phyloP scores from a whole-genome alignment of 73 alveolate genomes.

The Tetrahymena malaccensis region DNA sequence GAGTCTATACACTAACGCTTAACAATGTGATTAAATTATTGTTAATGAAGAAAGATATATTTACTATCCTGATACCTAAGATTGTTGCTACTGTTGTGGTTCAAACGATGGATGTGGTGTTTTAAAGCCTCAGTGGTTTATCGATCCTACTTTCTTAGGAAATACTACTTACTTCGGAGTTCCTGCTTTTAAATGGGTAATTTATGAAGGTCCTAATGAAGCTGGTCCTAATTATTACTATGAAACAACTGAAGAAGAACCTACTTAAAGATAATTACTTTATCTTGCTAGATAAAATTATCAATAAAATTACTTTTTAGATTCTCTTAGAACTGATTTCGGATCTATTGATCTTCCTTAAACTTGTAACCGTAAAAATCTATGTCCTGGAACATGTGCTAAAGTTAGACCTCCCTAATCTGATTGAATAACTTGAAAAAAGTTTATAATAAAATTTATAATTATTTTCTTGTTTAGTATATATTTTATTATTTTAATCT shows the following conservation, averaged over 20 bases:
- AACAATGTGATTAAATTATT: background rate
- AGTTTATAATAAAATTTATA: background rate
- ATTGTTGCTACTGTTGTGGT: slow-evolving; percentile 36
- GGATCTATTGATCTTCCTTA: background rate
- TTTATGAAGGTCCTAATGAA: slow-evolving; percentile 6
- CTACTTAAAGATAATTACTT: slow-evolving; percentile 9
- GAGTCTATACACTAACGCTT: background rate
- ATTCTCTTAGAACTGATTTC: background rate
- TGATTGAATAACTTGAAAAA: background rate
- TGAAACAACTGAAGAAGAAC: slow-evolving; percentile 29
- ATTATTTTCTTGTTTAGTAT: background rate
- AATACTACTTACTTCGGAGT: background rate
- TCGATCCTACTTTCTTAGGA: slow-evolving; percentile 19
- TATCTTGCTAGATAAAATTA: slow-evolving; percentile 3
- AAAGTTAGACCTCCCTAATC: background rate
- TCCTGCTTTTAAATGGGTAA: slow-evolving; percentile 16
- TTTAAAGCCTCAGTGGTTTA: slow-evolving; percentile 16
- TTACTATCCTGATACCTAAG: slow-evolving; percentile 28
- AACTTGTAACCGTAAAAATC: background rate
- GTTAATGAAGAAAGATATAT: slow-evolving; percentile 30
- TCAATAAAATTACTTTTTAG: background rate
- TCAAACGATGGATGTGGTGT: slow-evolving; percentile 35
- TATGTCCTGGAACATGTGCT: background rate
- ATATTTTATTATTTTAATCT: too few species aligned
- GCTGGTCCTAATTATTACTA: slow-evolving; percentile 15